These are phyloP conservation scores for Cocos nucifera DNA, from an alignment of 176 grass and related monocot genomes.

Conservation along the genomic window DNA sequence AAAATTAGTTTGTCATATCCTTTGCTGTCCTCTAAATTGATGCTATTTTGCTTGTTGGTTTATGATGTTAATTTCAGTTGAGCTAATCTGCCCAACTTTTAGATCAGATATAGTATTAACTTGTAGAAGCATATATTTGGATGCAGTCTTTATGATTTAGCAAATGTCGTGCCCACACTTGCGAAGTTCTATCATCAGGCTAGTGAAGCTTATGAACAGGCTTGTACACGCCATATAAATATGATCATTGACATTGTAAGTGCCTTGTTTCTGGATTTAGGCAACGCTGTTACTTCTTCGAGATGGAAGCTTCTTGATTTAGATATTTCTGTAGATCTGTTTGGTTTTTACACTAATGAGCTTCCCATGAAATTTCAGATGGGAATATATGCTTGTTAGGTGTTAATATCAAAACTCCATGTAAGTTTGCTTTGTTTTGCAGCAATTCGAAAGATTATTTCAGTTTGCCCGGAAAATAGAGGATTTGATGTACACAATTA, in stretches of 20 bases:
- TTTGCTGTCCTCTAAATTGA: too few relatives aligned
- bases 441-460: constrained; percentile 97
- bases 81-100: constrained; percentile 7
- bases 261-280: constrained; percentile 16
- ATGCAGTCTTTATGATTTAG: constrained; percentile 94
- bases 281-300: neutral
- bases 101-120: neutral
- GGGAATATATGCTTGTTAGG: too few relatives aligned
- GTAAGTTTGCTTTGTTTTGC: neutral
- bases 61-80: too few relatives aligned
- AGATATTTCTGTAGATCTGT: too few relatives aligned
- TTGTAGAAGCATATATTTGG: constrained; percentile 1
- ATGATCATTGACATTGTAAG: constrained; percentile 88
- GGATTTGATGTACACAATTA: constrained; percentile 76
- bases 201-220: constrained; percentile 83
- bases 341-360: too few relatives aligned
- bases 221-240: constrained; percentile 85
- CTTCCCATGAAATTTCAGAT: too few relatives aligned
- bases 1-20: constrained; percentile 1
- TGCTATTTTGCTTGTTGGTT: too few relatives aligned
- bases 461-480: constrained; percentile 83
- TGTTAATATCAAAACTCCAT: too few relatives aligned
- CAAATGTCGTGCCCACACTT: constrained; percentile 78
- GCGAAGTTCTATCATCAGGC: constrained; percentile 88
- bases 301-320: too few relatives aligned